These are phyloP conservation scores for Colletotrichum paranaense DNA, from an alignment of 2,329 filamentous ascomycete genomes.

Conservation along the genomic window DNA sequence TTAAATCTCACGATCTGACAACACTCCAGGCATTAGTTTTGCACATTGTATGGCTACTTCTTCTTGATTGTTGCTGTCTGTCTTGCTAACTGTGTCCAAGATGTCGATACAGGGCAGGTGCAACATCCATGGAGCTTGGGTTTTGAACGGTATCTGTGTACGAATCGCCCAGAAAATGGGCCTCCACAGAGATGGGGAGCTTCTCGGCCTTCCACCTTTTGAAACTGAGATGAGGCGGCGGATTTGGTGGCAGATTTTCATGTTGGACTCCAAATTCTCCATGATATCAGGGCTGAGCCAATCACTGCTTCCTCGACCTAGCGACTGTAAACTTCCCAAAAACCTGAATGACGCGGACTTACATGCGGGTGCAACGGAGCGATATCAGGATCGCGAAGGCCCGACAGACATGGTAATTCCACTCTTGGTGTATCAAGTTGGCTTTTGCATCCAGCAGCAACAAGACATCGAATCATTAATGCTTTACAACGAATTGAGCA, in stretches of 20 bases:
- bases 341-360: slow-evolving; percentile 73
- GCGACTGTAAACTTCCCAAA: slow-evolving; percentile 66
- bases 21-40: slow-evolving; percentile 69
- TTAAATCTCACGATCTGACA: slow-evolving; percentile 67
- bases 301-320: slow-evolving; percentile 65
- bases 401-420: slow-evolving; percentile 71
- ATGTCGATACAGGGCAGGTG: slow-evolving; percentile 68
- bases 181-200: slow-evolving; percentile 70
- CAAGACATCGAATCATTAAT: slow-evolving; percentile 61
- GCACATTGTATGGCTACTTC: slow-evolving; percentile 58
- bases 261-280: slow-evolving; percentile 67
- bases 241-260: slow-evolving; percentile 73
- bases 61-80: no score
- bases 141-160: slow-evolving; percentile 69
- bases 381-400: slow-evolving; percentile 58
- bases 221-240: slow-evolving; percentile 74
- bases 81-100: slow-evolving; percentile 45
- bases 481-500: slow-evolving; percentile 19
- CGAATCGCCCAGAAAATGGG: slow-evolving; percentile 76
- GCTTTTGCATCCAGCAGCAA: slow-evolving; percentile 57
- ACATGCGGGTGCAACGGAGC: slow-evolving; percentile 65
- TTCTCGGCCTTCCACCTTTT: slow-evolving; percentile 67
- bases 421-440: slow-evolving; percentile 61
- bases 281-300: slow-evolving; percentile 67
- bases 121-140: slow-evolving; percentile 69